Base-by-base conservation (phyloP, 352 stramenopile genomes). In the Salisapilia sapeloensis region DNA sequence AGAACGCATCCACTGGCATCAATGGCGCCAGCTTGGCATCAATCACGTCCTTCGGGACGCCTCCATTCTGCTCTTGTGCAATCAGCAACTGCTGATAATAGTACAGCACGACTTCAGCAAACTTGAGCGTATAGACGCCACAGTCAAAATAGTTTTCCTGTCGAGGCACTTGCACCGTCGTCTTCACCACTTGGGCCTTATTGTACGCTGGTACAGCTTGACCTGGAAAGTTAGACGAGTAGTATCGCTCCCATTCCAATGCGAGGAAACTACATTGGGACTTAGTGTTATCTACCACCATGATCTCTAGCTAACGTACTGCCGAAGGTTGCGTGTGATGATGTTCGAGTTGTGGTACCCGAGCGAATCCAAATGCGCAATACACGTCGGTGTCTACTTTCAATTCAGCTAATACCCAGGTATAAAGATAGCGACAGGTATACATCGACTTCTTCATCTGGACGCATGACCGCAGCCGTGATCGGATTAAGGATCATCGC, bases 401-500 rank as follows among this genome's bases (percentile, higher is more conserved):
- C 24, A 25, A 28, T 10, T 36, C 11, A 24, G 18, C 7, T 13
- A 10, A 24, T 7, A 38, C 10, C 24, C 3, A 10, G n/a, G 4
- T 4, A 6, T 6, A 12, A 6, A 22, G 4, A 7, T 14, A 12
- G 21, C 35, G 9, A n/a, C n/a, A n/a, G n/a, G n/a, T n/a, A n/a
- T n/a, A n/a, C n/a, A n/a, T n/a, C n/a, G 37, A 69, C 59, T 40
- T 72, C 42, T 17, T 64, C 25, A 17, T 19, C 20, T 4, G 23
- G 13, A 12, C 61, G 41, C 10, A 47, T 46, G 12, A 50, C 60
- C 11, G 69, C 70, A 5, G 58, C 35, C 9, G 33, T 38, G 0
- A 38, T 35, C 15, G 74, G 74, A 20, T 86, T 85, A 16, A 85
- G 35, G 24, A 90, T 80, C 24, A 90, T 30, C 6, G 69, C 74